A percentile compares a stretch with the other conserved stretches of the same genome.
Evolutionary conservation across 192 early-diverging fungal species (phyloP).

Genomic region (Lunasporangiospora selenospora): DNA sequence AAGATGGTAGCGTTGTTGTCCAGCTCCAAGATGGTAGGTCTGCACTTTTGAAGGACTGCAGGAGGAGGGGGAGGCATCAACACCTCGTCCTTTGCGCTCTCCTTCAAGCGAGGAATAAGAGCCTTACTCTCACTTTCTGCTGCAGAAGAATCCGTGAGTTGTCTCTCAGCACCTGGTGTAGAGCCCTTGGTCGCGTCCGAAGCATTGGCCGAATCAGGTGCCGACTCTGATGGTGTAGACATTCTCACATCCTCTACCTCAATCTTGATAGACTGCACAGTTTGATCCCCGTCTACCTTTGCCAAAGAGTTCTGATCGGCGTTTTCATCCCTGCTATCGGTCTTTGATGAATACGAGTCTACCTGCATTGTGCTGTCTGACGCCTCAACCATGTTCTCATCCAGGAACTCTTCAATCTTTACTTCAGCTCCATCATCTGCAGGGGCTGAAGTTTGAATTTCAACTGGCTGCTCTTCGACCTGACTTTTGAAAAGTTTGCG

Average conservation of each 20-base stretch:
- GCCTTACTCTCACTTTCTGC: constrained; percentile 25
- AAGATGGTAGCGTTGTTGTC: constrained; percentile 42
- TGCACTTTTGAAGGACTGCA: constrained; percentile 45
- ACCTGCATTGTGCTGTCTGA: constrained; percentile 5
- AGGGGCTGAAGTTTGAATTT: neutral
- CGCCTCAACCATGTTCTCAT: constrained; percentile 22
- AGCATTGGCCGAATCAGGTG: neutral
- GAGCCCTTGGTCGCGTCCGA: neutral
- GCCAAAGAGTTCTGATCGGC: no score
- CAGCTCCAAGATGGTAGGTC: constrained; percentile 43
- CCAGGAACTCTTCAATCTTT: constrained; percentile 34
- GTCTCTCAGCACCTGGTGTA: neutral
- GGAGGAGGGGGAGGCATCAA: constrained; percentile 51
- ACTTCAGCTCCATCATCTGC: constrained; percentile 9
- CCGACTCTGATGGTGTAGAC: neutral
- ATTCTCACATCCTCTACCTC: constrained; percentile 30
- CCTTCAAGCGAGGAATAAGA: constrained; percentile 21
- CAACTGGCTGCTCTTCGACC: neutral
- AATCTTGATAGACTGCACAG: constrained; percentile 15
- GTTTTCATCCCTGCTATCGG: no score
- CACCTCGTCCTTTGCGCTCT: constrained; percentile 43
- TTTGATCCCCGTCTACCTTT: constrained; percentile 7
- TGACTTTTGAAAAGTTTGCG: constrained; percentile 2
- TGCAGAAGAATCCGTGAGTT: neutral
- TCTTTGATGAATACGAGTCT: no score